Percentiles rank a stretch among this genome's conserved stretches.
phyloP scores from a whole-genome alignment of 805 yeast species.

The Metschnikowia bowlesiae region DNA sequence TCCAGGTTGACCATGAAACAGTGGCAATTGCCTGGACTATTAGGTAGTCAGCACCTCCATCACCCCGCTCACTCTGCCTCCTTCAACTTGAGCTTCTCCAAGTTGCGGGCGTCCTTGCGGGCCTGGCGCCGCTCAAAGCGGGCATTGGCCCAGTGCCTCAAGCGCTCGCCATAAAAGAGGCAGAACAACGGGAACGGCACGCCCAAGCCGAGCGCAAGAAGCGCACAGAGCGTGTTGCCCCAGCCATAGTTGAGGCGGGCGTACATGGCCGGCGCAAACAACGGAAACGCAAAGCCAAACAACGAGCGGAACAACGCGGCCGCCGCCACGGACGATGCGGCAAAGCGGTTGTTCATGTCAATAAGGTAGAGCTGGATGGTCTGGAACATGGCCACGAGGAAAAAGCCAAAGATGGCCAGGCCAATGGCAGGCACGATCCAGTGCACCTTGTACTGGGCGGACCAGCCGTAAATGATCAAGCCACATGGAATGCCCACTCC shows the following conservation, averaged over 20 bases:
- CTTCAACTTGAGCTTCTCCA: conserved; percentile 27
- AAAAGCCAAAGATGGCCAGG: conserved; percentile 54
- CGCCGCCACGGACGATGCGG: conserved; percentile 68
- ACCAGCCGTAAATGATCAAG: conserved; percentile 70
- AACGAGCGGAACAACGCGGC: conserved; percentile 64
- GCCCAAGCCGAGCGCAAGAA: conserved; percentile 53
- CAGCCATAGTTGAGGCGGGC: conserved; percentile 57
- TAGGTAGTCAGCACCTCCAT: too few relatives aligned
- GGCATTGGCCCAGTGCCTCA: conserved; percentile 56
- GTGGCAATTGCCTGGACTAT: too few relatives aligned
- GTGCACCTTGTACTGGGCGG: conserved; percentile 49
- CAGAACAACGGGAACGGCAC: conserved; percentile 66
- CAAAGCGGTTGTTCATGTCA: conserved; percentile 62
- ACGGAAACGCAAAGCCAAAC: conserved; percentile 67
- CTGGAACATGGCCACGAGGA: conserved; percentile 61
- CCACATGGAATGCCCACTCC: conserved; percentile 57
- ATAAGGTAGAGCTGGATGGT: conserved; percentile 65
- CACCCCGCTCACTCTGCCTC: conserved; percentile 6
- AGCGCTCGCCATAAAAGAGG: conserved; percentile 49
- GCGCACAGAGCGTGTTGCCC: conserved; percentile 63
- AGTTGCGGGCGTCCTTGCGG: conserved; percentile 38
- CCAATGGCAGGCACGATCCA: conserved; percentile 68
- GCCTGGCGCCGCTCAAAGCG: conserved; percentile 46
- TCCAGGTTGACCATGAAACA: too few relatives aligned
- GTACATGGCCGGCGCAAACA: conserved; percentile 59